phyloP scores from a whole-genome alignment of 352 stramenopile genomes.

The Aphanomyces cochlioides region DNA sequence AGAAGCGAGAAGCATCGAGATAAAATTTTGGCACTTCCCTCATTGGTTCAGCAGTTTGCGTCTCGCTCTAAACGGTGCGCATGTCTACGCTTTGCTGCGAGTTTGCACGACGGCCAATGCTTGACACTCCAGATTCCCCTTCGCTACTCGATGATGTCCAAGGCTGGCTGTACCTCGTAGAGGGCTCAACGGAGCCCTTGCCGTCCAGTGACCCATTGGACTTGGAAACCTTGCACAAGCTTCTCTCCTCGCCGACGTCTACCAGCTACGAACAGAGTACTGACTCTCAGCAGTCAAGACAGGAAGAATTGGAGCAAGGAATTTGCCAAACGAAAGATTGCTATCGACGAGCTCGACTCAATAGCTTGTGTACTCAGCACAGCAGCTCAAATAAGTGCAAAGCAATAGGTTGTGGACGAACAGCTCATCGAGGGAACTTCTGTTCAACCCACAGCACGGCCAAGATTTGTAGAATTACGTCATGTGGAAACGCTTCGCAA shows the following conservation, averaged over 20 bases:
- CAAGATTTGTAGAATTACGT: slow-evolving; percentile 36
- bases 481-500: slow-evolving; percentile 44
- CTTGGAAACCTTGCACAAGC: not conserved
- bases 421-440: slow-evolving; percentile 35
- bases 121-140: not conserved
- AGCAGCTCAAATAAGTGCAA: slow-evolving; percentile 58
- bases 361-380: slow-evolving; percentile 83
- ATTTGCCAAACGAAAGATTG: slow-evolving; percentile 42
- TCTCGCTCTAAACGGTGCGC: too few relatives aligned
- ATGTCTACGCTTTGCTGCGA: not conserved
- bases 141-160: not conserved
- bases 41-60: too few relatives aligned
- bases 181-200: not conserved
- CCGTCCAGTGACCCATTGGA: too few relatives aligned
- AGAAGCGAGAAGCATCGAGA: too few relatives aligned
- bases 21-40: too few relatives aligned
- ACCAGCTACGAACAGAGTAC: too few relatives aligned
- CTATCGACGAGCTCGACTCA: slow-evolving; percentile 70
- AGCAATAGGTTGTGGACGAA: slow-evolving; percentile 35
- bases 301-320: too few relatives aligned
- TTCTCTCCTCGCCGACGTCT: too few relatives aligned
- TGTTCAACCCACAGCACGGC: slow-evolving; percentile 40
- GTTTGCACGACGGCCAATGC: not conserved
- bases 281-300: too few relatives aligned
- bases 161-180: slow-evolving; percentile 4